These are phyloP conservation scores for Ophiostoma ips DNA, from an alignment of 2,329 filamentous ascomycete species.

Conservation along the genomic window DNA sequence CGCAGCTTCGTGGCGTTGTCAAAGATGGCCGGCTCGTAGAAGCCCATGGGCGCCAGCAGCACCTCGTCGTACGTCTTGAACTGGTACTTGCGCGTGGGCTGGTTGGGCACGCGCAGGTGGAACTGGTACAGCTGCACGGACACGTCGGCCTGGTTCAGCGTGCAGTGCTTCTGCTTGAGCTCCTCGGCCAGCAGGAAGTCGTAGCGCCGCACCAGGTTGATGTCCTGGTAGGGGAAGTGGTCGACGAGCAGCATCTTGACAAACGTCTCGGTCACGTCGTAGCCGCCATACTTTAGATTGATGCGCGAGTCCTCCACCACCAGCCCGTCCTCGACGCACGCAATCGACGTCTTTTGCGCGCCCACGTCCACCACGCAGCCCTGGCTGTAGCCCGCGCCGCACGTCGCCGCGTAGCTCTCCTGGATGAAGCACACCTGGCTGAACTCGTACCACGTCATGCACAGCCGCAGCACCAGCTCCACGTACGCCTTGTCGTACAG, in stretches of 20 bases:
- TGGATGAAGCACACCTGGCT: constrained; percentile 85
- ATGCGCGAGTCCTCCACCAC: constrained; percentile 88
- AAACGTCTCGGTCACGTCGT: constrained; percentile 86
- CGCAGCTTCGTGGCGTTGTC: constrained; percentile 68
- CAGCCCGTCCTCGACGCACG: constrained; percentile 93
- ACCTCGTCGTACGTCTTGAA: constrained; percentile 98
- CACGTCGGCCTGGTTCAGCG: constrained; percentile 78
- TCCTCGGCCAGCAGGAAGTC: constrained; percentile 92
- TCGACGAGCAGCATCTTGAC: constrained; percentile 97
- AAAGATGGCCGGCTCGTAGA: constrained; percentile 79
- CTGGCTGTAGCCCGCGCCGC: constrained; percentile 86
- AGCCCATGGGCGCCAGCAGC: constrained; percentile 87
- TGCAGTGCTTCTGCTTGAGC: constrained; percentile 85
- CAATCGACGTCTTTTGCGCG: constrained; percentile 92
- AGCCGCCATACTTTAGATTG: constrained; percentile 87
- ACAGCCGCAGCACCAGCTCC: constrained; percentile 67
- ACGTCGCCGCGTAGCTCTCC: constrained; percentile 87
- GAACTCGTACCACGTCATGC: constrained; percentile 83
- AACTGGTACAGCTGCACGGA: constrained; percentile 82
- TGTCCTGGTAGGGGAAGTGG: constrained; percentile 88
- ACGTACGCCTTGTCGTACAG: constrained; percentile 93
- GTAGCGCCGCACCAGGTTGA: constrained; percentile 79
- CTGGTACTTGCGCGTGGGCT: constrained; percentile 81
- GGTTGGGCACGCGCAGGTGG: constrained; percentile 73
- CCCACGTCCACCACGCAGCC: constrained; percentile 94